Evolutionary conservation across 75 land plant species (phyloP), one percentile per base, ranked within the genome.

Genomic region (Gnetum montanum): DNA sequence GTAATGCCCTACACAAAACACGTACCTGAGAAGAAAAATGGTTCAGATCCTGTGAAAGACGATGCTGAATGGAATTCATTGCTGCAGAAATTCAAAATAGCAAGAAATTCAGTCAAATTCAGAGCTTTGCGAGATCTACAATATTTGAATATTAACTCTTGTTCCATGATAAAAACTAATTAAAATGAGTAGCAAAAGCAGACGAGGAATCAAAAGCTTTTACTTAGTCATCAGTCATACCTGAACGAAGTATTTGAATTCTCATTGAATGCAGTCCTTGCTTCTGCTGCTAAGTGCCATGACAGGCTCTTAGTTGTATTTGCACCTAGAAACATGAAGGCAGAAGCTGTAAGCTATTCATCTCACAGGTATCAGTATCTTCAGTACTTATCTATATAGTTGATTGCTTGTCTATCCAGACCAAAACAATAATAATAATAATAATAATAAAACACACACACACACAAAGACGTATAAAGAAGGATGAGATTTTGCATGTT

Each of bases 241-340:
- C 77, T 65, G 5, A 30, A 3, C 7, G 60, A 13, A 58, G 59
- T 36, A 29, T 50, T 24, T 15, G 70, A 16, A 50, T 36, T 28
- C 10, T 74, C 77, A 68, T 72, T 74, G 29, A 63, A 48, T 1
- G 77, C 43, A 31, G 85, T 49, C 18, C 64, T 62, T 2, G 78
- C 62, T 52, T 90, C 92, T 54, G 88, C 67, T 34, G 89, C 77
- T 43, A 92, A 72, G 74, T 84, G 85, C 94, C 97, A 92, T 19
- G 86, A 90, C 52, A 92, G 82, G 33, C 83, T 73, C 60, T 71
- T 83, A 61, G 73, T 55, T 16, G 67, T 58, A 45, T 69, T 54
- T 34, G 44, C 26, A 31, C 43, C 77, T 76, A 55, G 31, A 24
- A 35, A 20, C 10, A 28, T 28, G 3, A 3, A 11, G 10, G 2